Evolutionary conservation across 202 grass and related monocot genomes (phyloP).

Genomic region (Schoenoplectus triqueter): DNA sequence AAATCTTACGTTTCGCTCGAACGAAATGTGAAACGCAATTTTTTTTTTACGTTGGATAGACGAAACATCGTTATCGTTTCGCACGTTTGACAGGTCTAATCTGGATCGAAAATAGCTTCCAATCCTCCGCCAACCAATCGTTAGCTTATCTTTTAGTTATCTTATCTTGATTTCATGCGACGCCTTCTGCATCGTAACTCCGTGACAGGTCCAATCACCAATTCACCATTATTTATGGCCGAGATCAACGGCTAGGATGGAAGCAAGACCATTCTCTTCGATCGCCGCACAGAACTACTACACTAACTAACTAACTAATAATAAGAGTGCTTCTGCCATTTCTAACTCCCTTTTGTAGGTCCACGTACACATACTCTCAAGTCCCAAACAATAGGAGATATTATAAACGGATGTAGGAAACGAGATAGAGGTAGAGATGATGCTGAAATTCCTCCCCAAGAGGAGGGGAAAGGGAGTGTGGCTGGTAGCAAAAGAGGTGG

Average conservation of each 20-base stretch:
- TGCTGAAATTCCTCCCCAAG: not conserved
- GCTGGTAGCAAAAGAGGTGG: slow-evolving; percentile 42
- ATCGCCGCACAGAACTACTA: slow-evolving; percentile 46
- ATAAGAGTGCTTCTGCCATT: slow-evolving; percentile 6
- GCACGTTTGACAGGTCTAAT: too few relatives aligned
- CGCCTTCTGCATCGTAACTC: not conserved
- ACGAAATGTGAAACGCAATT: too few relatives aligned
- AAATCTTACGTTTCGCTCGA: too few relatives aligned
- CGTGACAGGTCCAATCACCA: not conserved
- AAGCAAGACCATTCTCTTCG: not conserved
- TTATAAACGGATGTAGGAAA: not conserved
- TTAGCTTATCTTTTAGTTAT: not conserved
- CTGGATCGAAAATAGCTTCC: slow-evolving; percentile 18
- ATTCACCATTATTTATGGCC: too few relatives aligned
- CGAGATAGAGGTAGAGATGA: not conserved
- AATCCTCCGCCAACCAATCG: slow-evolving; percentile 28
- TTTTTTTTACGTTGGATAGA: too few relatives aligned
- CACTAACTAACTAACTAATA: not conserved
- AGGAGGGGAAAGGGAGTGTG: not conserved
- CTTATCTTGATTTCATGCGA: not conserved
- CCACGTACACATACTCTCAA: not conserved
- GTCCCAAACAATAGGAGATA: not conserved
- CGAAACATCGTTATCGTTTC: too few relatives aligned
- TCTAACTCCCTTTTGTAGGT: not conserved
- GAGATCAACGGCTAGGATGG: not conserved